Conservation (phyloP, 2,329 filamentous ascomycete species). For the Paracamarosporium sp. region DNA sequence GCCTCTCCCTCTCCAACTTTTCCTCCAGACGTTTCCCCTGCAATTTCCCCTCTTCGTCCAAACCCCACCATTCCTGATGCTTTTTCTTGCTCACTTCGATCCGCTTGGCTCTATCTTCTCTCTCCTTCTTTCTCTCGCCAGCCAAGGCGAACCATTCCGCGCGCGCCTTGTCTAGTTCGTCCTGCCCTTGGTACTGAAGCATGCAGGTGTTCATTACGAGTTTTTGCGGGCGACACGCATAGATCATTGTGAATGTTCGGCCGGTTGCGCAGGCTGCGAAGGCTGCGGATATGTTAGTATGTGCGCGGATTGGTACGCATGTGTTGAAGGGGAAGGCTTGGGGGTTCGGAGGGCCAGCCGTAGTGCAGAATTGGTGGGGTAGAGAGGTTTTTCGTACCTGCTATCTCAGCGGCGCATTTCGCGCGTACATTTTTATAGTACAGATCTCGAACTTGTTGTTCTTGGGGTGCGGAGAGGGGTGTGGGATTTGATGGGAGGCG, state of each 20-base stretch:
- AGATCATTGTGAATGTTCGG: conserved; percentile 86
- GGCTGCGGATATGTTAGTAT: conserved; percentile 58
- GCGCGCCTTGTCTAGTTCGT: conserved; percentile 84
- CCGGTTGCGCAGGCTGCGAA: conserved; percentile 90
- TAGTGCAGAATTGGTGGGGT: neutral
- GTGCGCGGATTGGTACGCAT: neutral
- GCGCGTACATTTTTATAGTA: conserved; percentile 84
- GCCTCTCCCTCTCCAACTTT: conserved; percentile 18
- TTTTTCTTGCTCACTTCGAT: conserved; percentile 55
- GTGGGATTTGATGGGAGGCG: conserved; percentile 53
- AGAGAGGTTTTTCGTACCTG: conserved; percentile 51
- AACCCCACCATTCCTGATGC: conserved; percentile 60
- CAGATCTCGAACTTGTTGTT: conserved; percentile 73
- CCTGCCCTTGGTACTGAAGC: conserved; percentile 81
- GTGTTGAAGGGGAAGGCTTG: neutral
- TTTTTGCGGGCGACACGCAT: conserved; percentile 80
- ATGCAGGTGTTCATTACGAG: conserved; percentile 94
- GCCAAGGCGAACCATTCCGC: conserved; percentile 91
- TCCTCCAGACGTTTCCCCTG: conserved; percentile 31
- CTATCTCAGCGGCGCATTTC: conserved; percentile 72
- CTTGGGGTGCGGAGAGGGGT: conserved; percentile 75
- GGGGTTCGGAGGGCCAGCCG: too few relatives aligned
- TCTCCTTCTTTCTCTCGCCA: conserved; percentile 71
- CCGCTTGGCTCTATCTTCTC: conserved; percentile 62
- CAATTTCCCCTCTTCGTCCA: conserved; percentile 47